Evolutionary conservation across 164 flowering plant species (phyloP).

Genomic region (Kalanchoe fedtschenkoi): DNA sequence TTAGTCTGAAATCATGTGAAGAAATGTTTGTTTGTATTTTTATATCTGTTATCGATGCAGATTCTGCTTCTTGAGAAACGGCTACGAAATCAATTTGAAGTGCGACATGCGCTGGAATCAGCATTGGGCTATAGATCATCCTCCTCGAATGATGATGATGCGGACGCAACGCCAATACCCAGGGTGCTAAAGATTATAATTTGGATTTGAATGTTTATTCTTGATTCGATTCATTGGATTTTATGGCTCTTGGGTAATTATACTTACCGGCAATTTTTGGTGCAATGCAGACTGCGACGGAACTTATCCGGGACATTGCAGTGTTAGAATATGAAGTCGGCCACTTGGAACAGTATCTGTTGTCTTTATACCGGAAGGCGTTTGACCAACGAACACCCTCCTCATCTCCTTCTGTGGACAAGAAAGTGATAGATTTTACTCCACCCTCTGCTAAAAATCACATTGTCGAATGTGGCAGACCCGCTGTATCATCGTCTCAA

Average conservation of each 20-base stretch:
- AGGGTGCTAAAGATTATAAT: constrained; percentile 28
- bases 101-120: constrained; percentile 41
- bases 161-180: constrained; percentile 21
- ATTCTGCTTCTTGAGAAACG: constrained; percentile 54
- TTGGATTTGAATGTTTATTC: background rate
- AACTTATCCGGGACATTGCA: constrained; percentile 36
- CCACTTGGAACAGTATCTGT: constrained; percentile 46
- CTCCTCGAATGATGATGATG: constrained; percentile 12
- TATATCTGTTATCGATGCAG: constrained; percentile 17
- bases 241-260: background rate
- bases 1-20: background rate
- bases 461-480: constrained; percentile 18
- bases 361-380: constrained; percentile 58
- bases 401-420: constrained; percentile 31
- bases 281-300: constrained; percentile 28
- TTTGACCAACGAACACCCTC: constrained; percentile 44
- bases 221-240: background rate
- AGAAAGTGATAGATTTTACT: constrained; percentile 23
- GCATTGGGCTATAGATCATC: constrained; percentile 39
- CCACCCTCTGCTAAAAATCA: constrained; percentile 19
- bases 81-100: constrained; percentile 41
- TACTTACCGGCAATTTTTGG: constrained; percentile 3
- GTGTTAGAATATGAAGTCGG: constrained; percentile 40
- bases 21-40: background rate
- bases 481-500: constrained; percentile 22